Evolutionary conservation across 257 asterid genomes (phyloP), one percentile per base, ranked within the genome.

Genomic region (Ajuga chamaepitys): DNA sequence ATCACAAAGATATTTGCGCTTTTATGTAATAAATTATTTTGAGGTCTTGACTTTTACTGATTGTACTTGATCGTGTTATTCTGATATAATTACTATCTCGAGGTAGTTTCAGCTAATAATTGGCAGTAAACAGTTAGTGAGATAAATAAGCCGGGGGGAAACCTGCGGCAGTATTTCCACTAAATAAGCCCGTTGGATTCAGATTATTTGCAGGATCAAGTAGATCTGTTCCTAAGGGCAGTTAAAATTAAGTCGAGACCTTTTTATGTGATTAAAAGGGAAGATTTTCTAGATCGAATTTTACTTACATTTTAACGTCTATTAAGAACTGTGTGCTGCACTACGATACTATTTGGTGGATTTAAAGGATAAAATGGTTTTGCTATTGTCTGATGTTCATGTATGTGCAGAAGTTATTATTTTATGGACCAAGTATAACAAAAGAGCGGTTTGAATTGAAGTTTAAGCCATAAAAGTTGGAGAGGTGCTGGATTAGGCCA

Each of bases 161-260:
- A n/a, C n/a, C n/a, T n/a, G n/a, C n/a, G n/a, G n/a, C n/a, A n/a
- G n/a, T n/a, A n/a, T n/a, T n/a, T n/a, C n/a, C n/a, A 11, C 35
- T 34, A 51, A 46, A 24, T 56, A 45, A 34, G 45, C 34, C 38
- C 5, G 35, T 11, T 38, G 9, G 48, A 32, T 7, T 54, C 45
- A 16, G 67, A 42, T 54, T 13, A 4, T 65, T 53, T 35, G 54
- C 75, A 42, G 58, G 40, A 70, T 30, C 46, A 35, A 62, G 59
- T n/a, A 45, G 73, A 71, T 76, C 58, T 60, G 70, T 32, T 57
- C 55, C 32, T 13, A 38, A 18, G 14, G 40, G 34, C 48, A 3
- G 53, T 21, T 24, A 13, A 8, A 30, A 32, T 32, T 21, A 17
- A 40, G 59, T 41, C 35, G 60, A 51, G 40, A 55, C n/a, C 14